These are phyloP conservation scores for Corymbia calophylla DNA, from an alignment of 441 rosid species.

Conservation along the genomic window DNA sequence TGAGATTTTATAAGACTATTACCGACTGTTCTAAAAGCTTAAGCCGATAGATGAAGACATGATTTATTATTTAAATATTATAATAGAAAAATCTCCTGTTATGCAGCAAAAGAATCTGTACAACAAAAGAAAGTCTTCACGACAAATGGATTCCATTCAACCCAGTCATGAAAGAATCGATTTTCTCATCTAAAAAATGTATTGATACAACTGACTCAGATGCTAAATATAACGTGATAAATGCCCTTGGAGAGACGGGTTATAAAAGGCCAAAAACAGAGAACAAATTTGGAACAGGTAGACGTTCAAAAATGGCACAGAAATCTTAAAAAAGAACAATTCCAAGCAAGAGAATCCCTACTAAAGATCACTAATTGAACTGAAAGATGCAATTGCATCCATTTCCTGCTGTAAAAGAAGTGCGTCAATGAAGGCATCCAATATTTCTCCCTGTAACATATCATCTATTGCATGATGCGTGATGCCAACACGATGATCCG, in stretches of 20 bases:
- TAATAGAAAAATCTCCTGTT: neutral
- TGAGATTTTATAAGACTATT: too few relatives aligned
- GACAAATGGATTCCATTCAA: neutral
- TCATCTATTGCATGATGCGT: constrained; percentile 73
- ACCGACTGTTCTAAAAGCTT: too few relatives aligned
- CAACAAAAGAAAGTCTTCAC: neutral
- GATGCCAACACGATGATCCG: constrained; percentile 87
- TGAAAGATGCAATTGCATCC: constrained; percentile 85
- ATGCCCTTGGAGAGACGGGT: neutral
- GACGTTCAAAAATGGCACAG: neutral
- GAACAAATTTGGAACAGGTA: neutral
- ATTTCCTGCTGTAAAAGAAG: constrained; percentile 87
- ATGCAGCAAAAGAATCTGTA: neutral
- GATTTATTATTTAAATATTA: too few relatives aligned
- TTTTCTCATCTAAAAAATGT: neutral
- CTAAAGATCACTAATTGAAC: neutral
- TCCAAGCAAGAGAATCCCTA: neutral
- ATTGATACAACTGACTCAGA: neutral
- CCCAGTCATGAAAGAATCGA: neutral
- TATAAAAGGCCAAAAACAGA: neutral
- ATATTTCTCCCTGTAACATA: constrained; percentile 74
- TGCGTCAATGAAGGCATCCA: constrained; percentile 74
- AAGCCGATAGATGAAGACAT: too few relatives aligned
- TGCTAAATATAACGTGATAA: neutral
- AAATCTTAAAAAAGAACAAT: neutral